Evolutionary conservation across 2,329 filamentous ascomycete species (phyloP).

Genomic region (Monosporascus ibericus): DNA sequence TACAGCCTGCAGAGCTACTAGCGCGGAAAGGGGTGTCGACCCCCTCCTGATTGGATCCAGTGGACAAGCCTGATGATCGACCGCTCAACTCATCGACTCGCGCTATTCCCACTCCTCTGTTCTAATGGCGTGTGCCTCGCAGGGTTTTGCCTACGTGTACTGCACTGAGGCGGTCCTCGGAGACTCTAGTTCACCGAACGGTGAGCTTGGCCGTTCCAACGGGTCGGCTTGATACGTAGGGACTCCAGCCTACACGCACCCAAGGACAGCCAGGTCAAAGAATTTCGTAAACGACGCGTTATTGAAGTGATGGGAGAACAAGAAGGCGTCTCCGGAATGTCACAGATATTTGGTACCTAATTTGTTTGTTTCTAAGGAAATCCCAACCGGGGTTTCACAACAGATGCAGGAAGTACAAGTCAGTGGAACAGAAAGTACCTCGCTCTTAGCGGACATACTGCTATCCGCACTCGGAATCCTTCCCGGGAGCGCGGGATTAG

Average conservation of each 20-base stretch:
- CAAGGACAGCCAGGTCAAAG: neutral
- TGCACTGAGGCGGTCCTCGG: neutral
- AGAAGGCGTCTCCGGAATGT: neutral
- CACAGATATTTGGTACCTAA: constrained; percentile 14
- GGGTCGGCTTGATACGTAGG: neutral
- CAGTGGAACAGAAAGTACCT: constrained; percentile 18
- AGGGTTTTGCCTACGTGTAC: neutral
- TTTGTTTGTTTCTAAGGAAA: constrained; percentile 13
- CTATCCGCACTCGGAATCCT: constrained; percentile 1
- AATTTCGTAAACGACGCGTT: neutral
- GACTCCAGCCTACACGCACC: neutral
- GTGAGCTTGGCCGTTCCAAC: neutral
- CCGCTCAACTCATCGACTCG: constrained; percentile 13
- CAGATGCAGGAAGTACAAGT: constrained; percentile 15
- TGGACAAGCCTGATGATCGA: constrained; percentile 19
- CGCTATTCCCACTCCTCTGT: constrained; percentile 13
- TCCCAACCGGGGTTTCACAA: constrained; percentile 16
- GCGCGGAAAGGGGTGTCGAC: constrained; percentile 17
- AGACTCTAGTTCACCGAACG: neutral
- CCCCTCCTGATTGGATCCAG: constrained; percentile 23
- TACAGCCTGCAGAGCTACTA: constrained; percentile 9
- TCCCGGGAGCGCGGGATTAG: constrained; percentile 10
- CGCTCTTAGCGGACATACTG: constrained; percentile 4
- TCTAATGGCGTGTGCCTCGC: constrained; percentile 4
- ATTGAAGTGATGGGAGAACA: neutral